These are phyloP conservation scores for Boletus sp. DNA, from an alignment of 1,284 basidiomycete species.

Conservation along the genomic window DNA sequence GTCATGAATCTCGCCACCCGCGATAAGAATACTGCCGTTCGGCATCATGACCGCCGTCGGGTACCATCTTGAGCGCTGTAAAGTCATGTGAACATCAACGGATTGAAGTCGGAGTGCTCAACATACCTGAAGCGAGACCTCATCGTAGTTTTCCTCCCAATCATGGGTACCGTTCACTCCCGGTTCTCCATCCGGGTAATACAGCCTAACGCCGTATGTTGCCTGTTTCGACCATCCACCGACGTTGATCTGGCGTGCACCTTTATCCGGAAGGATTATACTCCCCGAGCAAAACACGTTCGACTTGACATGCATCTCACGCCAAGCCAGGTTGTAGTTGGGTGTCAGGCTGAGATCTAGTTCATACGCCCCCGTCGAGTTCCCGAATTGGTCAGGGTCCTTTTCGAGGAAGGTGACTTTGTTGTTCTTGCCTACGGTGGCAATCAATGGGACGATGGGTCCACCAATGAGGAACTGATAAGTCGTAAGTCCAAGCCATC, in stretches of 20 bases:
- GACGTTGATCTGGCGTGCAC: slow-evolving; percentile 62
- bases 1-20: slow-evolving; percentile 74
- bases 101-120: no score
- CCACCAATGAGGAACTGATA: neutral
- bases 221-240: slow-evolving; percentile 65
- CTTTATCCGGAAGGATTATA: slow-evolving; percentile 69
- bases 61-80: slow-evolving; percentile 69
- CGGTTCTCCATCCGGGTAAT: slow-evolving; percentile 44
- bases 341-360: slow-evolving; percentile 56
- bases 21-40: slow-evolving; percentile 67
- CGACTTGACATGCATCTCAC: slow-evolving; percentile 67
- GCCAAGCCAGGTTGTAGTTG: slow-evolving; percentile 58
- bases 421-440: slow-evolving; percentile 31
- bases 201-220: slow-evolving; percentile 63
- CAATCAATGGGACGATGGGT: slow-evolving; percentile 12
- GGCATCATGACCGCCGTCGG: slow-evolving; percentile 60
- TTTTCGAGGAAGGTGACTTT: slow-evolving; percentile 78
- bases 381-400: slow-evolving; percentile 40
- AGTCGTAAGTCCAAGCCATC: neutral
- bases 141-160: slow-evolving; percentile 47
- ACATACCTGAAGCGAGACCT: slow-evolving; percentile 43
- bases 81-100: neutral
- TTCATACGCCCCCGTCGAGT: slow-evolving; percentile 74
- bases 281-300: slow-evolving; percentile 74
- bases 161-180: slow-evolving; percentile 53